A percentile compares a stretch with the other conserved stretches of the same genome.
Conservation (phyloP, 192 early-diverging fungal genomes). For the Pilaira anomala region DNA sequence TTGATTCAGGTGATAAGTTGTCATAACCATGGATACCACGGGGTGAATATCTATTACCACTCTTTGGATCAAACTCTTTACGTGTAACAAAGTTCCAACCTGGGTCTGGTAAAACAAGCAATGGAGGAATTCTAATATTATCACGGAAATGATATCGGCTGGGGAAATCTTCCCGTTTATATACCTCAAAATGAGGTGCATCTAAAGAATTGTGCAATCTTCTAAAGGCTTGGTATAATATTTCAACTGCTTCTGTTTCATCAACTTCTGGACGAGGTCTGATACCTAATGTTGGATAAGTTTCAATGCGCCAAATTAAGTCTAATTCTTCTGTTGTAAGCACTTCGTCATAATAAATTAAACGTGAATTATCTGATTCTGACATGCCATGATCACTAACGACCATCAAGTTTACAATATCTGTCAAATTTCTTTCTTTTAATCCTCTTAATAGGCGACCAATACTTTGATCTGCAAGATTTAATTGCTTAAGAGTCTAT, state of each 20-base stretch:
- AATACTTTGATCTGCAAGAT: slow-evolving; percentile 55
- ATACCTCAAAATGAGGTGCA: slow-evolving; percentile 59
- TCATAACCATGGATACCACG: slow-evolving; percentile 86
- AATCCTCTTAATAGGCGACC: slow-evolving; percentile 59
- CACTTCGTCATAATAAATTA: slow-evolving; percentile 72
- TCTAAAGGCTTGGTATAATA: slow-evolving; percentile 46
- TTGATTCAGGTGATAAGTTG: slow-evolving; percentile 68
- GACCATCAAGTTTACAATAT: slow-evolving; percentile 63
- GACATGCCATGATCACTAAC: slow-evolving; percentile 92
- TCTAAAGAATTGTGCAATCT: slow-evolving; percentile 25
- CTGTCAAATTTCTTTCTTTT: slow-evolving; percentile 52
- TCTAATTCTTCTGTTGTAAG: slow-evolving; percentile 36
- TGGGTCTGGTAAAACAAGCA: slow-evolving; percentile 64
- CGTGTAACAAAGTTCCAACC: slow-evolving; percentile 60
- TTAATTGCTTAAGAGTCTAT: slow-evolving; percentile 36
- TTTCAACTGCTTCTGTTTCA: slow-evolving; percentile 36
- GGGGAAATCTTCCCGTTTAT: slow-evolving; percentile 69
- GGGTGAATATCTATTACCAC: slow-evolving; percentile 18
- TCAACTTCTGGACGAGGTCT: slow-evolving; percentile 39
- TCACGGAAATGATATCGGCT: slow-evolving; percentile 65
- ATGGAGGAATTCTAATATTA: slow-evolving; percentile 64
- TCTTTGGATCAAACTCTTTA: slow-evolving; percentile 28
- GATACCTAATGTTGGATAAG: slow-evolving; percentile 59
- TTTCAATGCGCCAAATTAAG: slow-evolving; percentile 51
- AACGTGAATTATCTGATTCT: slow-evolving; percentile 40